phyloP scores from a whole-genome alignment of 2,329 filamentous ascomycete genomes.

The Penicillium sp. region DNA sequence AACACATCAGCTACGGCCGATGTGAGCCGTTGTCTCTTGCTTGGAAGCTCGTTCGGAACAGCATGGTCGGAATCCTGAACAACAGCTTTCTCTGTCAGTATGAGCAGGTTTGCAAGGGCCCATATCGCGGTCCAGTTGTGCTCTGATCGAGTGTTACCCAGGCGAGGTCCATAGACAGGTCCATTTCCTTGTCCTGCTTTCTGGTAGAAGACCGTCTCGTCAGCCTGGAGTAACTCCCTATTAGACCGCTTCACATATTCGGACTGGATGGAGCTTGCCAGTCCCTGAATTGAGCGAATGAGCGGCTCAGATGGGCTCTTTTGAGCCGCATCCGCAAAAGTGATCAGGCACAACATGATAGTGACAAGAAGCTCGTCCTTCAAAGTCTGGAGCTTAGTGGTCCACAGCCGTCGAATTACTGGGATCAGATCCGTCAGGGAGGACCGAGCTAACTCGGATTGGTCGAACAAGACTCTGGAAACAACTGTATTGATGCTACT shows the following conservation, averaged over 20 bases:
- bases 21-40: conserved; percentile 41
- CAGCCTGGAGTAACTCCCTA: conserved; percentile 73
- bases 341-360: conserved; percentile 67
- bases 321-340: conserved; percentile 50
- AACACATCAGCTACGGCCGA: conserved; percentile 42
- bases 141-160: conserved; percentile 39
- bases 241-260: conserved; percentile 77
- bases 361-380: conserved; percentile 77
- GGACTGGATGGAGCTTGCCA: conserved; percentile 70
- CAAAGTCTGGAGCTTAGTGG: conserved; percentile 62
- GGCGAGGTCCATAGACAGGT: conserved; percentile 39
- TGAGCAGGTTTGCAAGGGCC: conserved; percentile 45
- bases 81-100: conserved; percentile 35
- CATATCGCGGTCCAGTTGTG: conserved; percentile 45
- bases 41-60: conserved; percentile 20
- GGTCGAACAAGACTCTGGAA: conserved; percentile 66
- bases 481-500: conserved; percentile 73
- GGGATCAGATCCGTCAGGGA: conserved; percentile 67
- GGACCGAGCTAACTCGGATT: conserved; percentile 62
- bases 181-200: conserved; percentile 38
- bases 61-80: conserved; percentile 8
- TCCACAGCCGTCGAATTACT: conserved; percentile 75
- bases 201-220: conserved; percentile 66
- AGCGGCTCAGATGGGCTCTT: conserved; percentile 44
- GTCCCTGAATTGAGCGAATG: conserved; percentile 57